phyloP scores from a whole-genome alignment of 2,329 filamentous ascomycete genomes.

The Colletotrichum sp. region DNA sequence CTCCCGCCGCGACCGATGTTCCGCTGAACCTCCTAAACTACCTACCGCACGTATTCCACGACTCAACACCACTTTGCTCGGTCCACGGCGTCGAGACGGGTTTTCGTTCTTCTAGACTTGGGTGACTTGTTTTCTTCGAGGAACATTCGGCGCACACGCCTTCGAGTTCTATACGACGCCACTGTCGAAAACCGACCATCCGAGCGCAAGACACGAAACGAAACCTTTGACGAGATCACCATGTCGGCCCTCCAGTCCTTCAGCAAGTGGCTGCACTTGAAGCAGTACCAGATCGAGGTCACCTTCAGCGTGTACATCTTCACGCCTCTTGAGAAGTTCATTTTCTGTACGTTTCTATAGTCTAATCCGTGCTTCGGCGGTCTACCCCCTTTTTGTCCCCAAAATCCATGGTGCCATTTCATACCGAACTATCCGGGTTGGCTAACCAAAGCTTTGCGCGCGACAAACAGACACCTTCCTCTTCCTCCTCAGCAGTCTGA shows the following conservation, averaged over 20 bases:
- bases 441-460: neutral
- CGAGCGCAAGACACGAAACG: neutral
- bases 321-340: slow-evolving; percentile 92
- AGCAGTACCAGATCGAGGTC: slow-evolving; percentile 98
- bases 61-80: neutral
- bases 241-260: slow-evolving; percentile 56
- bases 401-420: neutral
- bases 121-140: neutral
- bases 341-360: slow-evolving; percentile 78
- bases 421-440: neutral
- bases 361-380: neutral
- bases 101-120: neutral
- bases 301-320: slow-evolving; percentile 98
- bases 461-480: slow-evolving; percentile 76
- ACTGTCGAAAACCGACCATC: neutral
- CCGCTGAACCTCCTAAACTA: neutral
- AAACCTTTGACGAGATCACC: neutral
- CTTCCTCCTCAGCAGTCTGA: slow-evolving; percentile 87
- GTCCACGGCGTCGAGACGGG: neutral
- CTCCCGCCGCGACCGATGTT: neutral
- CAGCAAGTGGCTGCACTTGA: slow-evolving; percentile 87
- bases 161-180: neutral
- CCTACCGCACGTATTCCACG: neutral
- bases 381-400: neutral
- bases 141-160: neutral